Percentiles rank a stretch among this genome's conserved stretches.
Evolutionary conservation across 202 grass and related monocot species (phyloP).

Genomic region (Panicum virgatum): DNA sequence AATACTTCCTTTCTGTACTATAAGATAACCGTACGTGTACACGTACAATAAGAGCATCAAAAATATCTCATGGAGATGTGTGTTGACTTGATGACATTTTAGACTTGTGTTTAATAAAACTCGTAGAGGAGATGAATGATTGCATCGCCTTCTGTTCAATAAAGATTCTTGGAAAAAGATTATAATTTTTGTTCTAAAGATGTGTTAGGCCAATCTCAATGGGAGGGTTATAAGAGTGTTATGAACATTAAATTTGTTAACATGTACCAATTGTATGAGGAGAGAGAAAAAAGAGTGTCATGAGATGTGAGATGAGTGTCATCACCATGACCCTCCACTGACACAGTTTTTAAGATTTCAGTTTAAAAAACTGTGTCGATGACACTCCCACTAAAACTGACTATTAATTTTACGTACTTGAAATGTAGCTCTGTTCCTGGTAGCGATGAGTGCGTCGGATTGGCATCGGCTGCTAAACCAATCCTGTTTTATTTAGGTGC

Average conservation of each 20-base stretch:
- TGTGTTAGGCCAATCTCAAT: too few species aligned
- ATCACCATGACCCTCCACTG: too few species aligned
- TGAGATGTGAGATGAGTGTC: too few species aligned
- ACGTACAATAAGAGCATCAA: neutral
- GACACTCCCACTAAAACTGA: too few species aligned
- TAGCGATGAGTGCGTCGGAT: neutral
- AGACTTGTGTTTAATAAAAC: too few species aligned
- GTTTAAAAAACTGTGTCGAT: too few species aligned
- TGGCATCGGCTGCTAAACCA: neutral
- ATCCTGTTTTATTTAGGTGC: neutral
- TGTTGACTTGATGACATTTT: neutral
- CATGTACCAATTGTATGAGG: too few species aligned
- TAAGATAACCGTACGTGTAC: neutral
- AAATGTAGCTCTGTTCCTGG: neutral
- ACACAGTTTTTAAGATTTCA: too few species aligned
- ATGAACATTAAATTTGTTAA: too few species aligned
- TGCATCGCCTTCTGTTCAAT: neutral
- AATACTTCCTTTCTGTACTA: neutral
- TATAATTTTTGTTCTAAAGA: neutral
- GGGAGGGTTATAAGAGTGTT: too few species aligned
- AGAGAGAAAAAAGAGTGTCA: too few species aligned
- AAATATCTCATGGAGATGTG: neutral
- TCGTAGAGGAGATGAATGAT: neutral
- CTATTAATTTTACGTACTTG: neutral
- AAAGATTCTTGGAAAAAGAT: neutral